These are phyloP conservation scores for Cryphonectria nitschkei DNA, from an alignment of 2,329 filamentous ascomycete genomes.

Conservation along the genomic window DNA sequence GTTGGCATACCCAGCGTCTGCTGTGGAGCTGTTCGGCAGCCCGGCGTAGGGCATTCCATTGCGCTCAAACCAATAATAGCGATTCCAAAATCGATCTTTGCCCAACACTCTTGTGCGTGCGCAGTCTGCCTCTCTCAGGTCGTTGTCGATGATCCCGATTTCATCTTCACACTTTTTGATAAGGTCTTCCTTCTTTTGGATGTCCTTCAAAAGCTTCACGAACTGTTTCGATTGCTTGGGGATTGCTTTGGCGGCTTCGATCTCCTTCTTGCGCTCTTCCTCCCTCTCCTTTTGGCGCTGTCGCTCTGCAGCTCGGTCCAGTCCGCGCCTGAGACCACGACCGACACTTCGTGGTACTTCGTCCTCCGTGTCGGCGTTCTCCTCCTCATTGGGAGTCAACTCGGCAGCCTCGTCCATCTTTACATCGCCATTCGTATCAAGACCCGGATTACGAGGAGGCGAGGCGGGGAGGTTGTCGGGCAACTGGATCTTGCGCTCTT, in stretches of 20 bases:
- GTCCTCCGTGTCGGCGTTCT: slow-evolving; percentile 70
- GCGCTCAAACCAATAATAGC: slow-evolving; percentile 98
- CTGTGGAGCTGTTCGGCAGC: slow-evolving; percentile 84
- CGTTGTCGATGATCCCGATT: slow-evolving; percentile 84
- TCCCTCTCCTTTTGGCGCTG: slow-evolving; percentile 77
- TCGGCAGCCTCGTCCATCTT: slow-evolving; percentile 69
- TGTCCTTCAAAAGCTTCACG: slow-evolving; percentile 83
- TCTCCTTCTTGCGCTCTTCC: slow-evolving; percentile 68
- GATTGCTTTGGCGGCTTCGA: slow-evolving; percentile 65
- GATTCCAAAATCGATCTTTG: slow-evolving; percentile 96
- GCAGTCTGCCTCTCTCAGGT: slow-evolving; percentile 91
- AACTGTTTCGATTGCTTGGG: slow-evolving; percentile 87
- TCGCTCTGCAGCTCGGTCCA: slow-evolving; percentile 72
- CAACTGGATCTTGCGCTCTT: slow-evolving; percentile 74
- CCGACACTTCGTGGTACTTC: slow-evolving; percentile 56
- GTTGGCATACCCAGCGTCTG: slow-evolving; percentile 86
- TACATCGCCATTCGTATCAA: slow-evolving; percentile 57
- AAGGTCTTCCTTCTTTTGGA: slow-evolving; percentile 81
- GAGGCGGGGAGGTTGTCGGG: slow-evolving; percentile 73
- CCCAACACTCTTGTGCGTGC: slow-evolving; percentile 87
- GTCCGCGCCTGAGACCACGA: slow-evolving; percentile 63
- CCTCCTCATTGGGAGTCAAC: slow-evolving; percentile 61
- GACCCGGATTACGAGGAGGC: slow-evolving; percentile 53
- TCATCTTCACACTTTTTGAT: slow-evolving; percentile 84
- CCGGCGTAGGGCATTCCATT: slow-evolving; percentile 97